Conservation (phyloP, 129 eudicot species). For the Helianthus annuus region HanXRQr2.0-SUNRISE NC_035448.2:148040133-148040632, state of each 20-base stretch:
- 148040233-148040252: no score
- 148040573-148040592: conserved; percentile 35
- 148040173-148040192: no score
- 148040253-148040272: no score
- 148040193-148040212: no score
- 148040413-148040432: conserved; percentile 35
- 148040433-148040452: conserved; percentile 31
- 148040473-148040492: conserved; percentile 39
- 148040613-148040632: conserved; percentile 36
- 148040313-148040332: conserved; percentile 38
- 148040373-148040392: no score
- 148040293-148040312: conserved; percentile 29
- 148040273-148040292: conserved; percentile 35
- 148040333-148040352: conserved; percentile 16
- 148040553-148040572: conserved; percentile 14
- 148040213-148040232: no score
- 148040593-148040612: conserved; percentile 37
- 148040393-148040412: conserved; percentile 10
- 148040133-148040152: not conserved
- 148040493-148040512: conserved; percentile 41
- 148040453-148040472: conserved; percentile 30
- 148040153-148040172: no score
- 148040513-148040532: conserved; percentile 43
- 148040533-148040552: conserved; percentile 38
- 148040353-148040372: no score